These are phyloP conservation scores for Pulveroboletus sp. DNA, from an alignment of 768 basidiomycete species.

Conservation along the genomic window DNA sequence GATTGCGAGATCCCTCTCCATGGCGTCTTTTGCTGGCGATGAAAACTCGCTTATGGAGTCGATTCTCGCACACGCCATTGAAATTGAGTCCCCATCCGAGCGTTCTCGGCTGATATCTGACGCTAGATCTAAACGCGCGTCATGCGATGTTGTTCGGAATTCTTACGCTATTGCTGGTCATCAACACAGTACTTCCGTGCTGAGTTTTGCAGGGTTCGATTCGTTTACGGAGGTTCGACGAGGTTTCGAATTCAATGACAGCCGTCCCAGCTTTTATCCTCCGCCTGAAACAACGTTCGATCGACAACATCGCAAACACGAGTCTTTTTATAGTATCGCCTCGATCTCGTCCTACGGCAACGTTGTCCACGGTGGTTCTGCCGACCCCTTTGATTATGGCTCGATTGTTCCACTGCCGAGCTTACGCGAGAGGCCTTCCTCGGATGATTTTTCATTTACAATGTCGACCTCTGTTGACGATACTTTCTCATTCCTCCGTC, in stretches of 20 bases:
- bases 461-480: conserved; percentile 57
- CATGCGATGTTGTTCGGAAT: conserved; percentile 19
- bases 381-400: conserved; percentile 74
- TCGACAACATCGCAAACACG: conserved; percentile 42
- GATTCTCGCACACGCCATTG: conserved; percentile 45
- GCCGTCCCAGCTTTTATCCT: conserved; percentile 64
- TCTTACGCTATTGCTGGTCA: conserved; percentile 22
- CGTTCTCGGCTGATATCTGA: conserved; percentile 42
- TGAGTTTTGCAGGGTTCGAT: conserved; percentile 68
- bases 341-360: conserved; percentile 77
- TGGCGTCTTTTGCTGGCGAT: conserved; percentile 29
- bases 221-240: conserved; percentile 77
- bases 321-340: conserved; percentile 68
- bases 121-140: conserved; percentile 34
- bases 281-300: conserved; percentile 38
- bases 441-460: conserved; percentile 55
- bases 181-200: conserved; percentile 40
- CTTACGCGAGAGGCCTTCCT: conserved; percentile 49
- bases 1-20: conserved; percentile 46
- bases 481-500: conserved; percentile 60
- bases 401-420: conserved; percentile 35
- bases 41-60: too few relatives aligned
- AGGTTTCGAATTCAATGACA: conserved; percentile 67
- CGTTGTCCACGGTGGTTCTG: conserved; percentile 54
- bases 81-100: conserved; percentile 30